Evolutionary conservation across 2,329 filamentous ascomycete species (phyloP).

Genomic region (Amauroascus verrucosus): DNA sequence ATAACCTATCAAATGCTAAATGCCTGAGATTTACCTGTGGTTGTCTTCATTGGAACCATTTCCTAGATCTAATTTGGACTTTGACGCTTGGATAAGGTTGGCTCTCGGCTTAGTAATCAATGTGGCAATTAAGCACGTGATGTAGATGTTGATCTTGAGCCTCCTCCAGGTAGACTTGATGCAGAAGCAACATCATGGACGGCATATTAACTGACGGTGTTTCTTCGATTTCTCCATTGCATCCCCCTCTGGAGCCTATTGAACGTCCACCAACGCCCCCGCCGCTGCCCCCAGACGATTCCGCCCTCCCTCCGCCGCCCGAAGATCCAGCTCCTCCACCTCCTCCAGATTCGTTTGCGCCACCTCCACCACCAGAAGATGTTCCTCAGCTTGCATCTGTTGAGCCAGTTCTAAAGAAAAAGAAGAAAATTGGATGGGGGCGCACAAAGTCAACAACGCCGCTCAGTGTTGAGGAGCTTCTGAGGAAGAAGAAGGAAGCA

Average conservation of each 20-base stretch:
- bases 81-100: no score
- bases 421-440: constrained; percentile 48
- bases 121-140: no score
- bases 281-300: constrained; percentile 31
- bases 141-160: no score
- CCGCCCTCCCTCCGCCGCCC: constrained; percentile 34
- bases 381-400: constrained; percentile 35
- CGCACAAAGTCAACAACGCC: constrained; percentile 37
- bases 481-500: constrained; percentile 75
- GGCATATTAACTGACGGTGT: constrained; percentile 25
- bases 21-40: neutral
- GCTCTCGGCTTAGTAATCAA: no score
- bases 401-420: constrained; percentile 22
- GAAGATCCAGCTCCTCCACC: constrained; percentile 33
- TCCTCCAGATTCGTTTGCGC: constrained; percentile 24
- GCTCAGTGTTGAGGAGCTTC: constrained; percentile 73
- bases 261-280: constrained; percentile 34
- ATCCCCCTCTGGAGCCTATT: constrained; percentile 30
- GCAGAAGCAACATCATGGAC: constrained; percentile 24
- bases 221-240: constrained; percentile 20
- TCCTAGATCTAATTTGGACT: no score
- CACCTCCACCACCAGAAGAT: constrained; percentile 37
- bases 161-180: no score
- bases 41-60: no score
- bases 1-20: neutral